A percentile compares a stretch with the other conserved stretches of the same genome.
Evolutionary conservation across 176 grass and related monocot genomes (phyloP).

Genomic region (Chloris gayana): DNA sequence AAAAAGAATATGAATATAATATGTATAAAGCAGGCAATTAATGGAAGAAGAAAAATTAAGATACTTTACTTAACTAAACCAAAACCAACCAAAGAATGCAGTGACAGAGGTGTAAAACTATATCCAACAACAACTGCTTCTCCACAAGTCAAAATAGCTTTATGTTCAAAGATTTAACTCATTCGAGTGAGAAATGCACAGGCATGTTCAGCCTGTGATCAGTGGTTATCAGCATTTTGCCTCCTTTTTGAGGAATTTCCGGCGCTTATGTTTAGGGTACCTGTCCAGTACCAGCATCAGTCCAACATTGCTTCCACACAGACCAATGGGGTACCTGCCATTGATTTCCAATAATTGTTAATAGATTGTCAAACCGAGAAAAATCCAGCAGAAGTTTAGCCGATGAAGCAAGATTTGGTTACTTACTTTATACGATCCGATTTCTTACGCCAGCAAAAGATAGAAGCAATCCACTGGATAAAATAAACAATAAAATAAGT

Average conservation of each 20-base stretch:
- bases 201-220: background rate
- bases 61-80: background rate
- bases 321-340: constrained; percentile 70
- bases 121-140: constrained; percentile 14
- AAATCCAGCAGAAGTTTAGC: background rate
- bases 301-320: constrained; percentile 67
- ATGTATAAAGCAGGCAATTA: background rate
- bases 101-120: constrained; percentile 1
- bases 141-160: constrained; percentile 24
- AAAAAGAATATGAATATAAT: no score
- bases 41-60: background rate
- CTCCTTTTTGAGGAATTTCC: constrained; percentile 53
- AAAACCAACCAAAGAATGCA: constrained; percentile 37
- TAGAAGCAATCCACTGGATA: constrained; percentile 62
- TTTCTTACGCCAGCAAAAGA: constrained; percentile 65
- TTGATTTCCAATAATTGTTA: background rate
- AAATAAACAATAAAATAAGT: constrained; percentile 33
- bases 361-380: constrained; percentile 9
- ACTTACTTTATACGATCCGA: constrained; percentile 67
- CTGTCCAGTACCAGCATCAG: constrained; percentile 77
- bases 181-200: background rate
- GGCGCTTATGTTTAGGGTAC: constrained; percentile 46
- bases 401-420: constrained; percentile 5
- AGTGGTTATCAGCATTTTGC: background rate
- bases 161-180: constrained; percentile 34